Evolutionary conservation across 2,329 filamentous ascomycete species (phyloP).

Genomic region (Diaporthe capsici): DNA sequence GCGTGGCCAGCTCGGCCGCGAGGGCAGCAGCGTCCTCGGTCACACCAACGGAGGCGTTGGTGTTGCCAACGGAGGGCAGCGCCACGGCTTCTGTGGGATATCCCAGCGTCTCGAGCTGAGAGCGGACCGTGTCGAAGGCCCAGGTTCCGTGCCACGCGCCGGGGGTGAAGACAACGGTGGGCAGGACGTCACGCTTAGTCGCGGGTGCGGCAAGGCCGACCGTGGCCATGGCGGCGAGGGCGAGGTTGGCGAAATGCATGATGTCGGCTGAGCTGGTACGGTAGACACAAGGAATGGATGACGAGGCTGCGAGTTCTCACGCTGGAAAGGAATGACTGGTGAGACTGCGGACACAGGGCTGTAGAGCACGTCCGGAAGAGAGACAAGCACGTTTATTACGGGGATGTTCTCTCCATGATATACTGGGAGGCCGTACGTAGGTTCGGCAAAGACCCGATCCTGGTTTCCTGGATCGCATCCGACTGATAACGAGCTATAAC

Average conservation of each 20-base stretch:
- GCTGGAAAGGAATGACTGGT: neutral
- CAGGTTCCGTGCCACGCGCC: constrained; percentile 56
- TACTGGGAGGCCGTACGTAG: neutral
- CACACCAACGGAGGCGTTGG: constrained; percentile 46
- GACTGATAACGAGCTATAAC: constrained; percentile 17
- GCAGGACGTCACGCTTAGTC: constrained; percentile 20
- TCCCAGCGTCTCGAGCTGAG: constrained; percentile 50
- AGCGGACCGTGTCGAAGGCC: constrained; percentile 49
- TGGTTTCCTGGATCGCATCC: constrained; percentile 3
- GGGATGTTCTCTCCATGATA: constrained; percentile 2
- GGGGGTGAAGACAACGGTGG: constrained; percentile 54
- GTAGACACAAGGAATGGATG: neutral
- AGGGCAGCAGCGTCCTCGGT: constrained; percentile 32
- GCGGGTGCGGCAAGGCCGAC: constrained; percentile 25
- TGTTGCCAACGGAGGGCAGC: constrained; percentile 52
- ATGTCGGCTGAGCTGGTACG: neutral
- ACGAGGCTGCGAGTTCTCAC: neutral
- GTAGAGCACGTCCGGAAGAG: neutral
- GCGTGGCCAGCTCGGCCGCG: constrained; percentile 23
- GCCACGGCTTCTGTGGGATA: constrained; percentile 50
- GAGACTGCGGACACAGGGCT: neutral
- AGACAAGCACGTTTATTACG: neutral
- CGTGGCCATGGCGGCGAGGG: constrained; percentile 20
- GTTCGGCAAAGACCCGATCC: constrained; percentile 10
- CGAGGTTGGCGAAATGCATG: constrained; percentile 23